Evolutionary conservation across 495 filamentous ascomycete genomes (phyloP).

Genomic region (Trichoderma reesei): DNA sequence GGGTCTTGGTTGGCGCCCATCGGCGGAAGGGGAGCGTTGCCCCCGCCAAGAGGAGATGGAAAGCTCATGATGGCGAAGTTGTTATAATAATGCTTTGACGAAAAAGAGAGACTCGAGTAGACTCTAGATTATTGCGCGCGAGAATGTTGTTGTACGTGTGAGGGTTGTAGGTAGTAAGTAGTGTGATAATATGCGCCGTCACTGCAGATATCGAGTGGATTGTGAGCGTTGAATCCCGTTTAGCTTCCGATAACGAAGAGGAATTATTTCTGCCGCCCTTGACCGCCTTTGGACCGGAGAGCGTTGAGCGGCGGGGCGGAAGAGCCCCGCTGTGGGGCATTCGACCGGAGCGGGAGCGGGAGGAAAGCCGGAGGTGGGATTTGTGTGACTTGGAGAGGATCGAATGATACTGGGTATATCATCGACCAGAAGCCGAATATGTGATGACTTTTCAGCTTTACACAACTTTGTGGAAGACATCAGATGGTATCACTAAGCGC

Average conservation of each 20-base stretch:
- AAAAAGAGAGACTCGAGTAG: background rate
- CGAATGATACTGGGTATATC: too few relatives aligned
- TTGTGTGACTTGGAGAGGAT: too few relatives aligned
- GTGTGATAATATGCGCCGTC: background rate
- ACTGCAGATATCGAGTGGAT: background rate
- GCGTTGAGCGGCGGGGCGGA: background rate
- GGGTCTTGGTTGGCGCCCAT: background rate
- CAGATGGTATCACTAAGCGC: too few relatives aligned
- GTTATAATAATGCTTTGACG: background rate
- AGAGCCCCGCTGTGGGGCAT: background rate
- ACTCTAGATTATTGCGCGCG: background rate
- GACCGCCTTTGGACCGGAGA: too few relatives aligned
- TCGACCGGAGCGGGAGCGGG: background rate
- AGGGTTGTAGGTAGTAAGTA: conserved; percentile 16
- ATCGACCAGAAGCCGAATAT: too few relatives aligned
- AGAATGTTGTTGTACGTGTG: conserved; percentile 27
- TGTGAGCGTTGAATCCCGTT: too few relatives aligned
- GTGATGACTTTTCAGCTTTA: background rate
- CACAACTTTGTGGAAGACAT: too few relatives aligned
- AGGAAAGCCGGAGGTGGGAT: too few relatives aligned
- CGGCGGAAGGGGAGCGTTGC: background rate
- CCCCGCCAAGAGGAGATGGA: background rate
- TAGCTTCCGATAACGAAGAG: conserved; percentile 15
- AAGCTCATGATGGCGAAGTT: conserved; percentile 4
- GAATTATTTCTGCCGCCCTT: conserved; percentile 22